Base-by-base conservation (phyloP, 129 eudicot species). In the Rutidosis leptorrhynchoides region DNA sequence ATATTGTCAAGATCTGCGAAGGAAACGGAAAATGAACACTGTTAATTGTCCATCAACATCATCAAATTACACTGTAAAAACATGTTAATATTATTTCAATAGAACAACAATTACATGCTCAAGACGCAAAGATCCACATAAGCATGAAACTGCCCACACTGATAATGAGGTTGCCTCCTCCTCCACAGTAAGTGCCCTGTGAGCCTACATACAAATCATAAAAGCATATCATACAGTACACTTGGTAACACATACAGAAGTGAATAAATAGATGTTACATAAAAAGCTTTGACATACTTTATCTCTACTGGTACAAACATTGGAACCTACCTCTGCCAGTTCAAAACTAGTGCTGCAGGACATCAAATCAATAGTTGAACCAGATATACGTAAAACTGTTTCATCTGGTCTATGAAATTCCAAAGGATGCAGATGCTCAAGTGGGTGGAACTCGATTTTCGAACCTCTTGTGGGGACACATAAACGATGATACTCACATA, bases 111-210 rank as follows among this genome's bases (percentile, higher is more conserved):
- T 76, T 75, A 94, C 99, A 84, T 89, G 88, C 76, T 89, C 99
- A 73, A 94, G 94, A 69, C 99, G 85, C 80, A 94, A 66, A 65
- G 96, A 82, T 63, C 99, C 99, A 79, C 99, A 94, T 61, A 94
- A 42, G 82, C 90, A 84, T 46, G 99, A 83, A 77, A 89, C 48
- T 35, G 95, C 87, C 99, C 95, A 90, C 22, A 83, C 86, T 19
- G 99, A 89, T 74, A 94, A 76, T 64, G 95, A 81, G 57, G 90
- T 79, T 57, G 99, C 97, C 73, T 94, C 99, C 79, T 89, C 97
- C 80, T 94, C 99, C 53, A 81, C 90, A 74, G 87, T 74, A 75
- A 89, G 91, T 29, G 83, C 95, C 74, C 72, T 84, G 53, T 77
- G 90, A 71, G 83, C 94, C 99, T 94, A 71, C n/a, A 16, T 94